Percentiles rank a stretch among this genome's conserved stretches.
These are phyloP conservation scores for Vinca minor DNA, from an alignment of 257 asterid genomes.

Conservation along the genomic window DNA sequence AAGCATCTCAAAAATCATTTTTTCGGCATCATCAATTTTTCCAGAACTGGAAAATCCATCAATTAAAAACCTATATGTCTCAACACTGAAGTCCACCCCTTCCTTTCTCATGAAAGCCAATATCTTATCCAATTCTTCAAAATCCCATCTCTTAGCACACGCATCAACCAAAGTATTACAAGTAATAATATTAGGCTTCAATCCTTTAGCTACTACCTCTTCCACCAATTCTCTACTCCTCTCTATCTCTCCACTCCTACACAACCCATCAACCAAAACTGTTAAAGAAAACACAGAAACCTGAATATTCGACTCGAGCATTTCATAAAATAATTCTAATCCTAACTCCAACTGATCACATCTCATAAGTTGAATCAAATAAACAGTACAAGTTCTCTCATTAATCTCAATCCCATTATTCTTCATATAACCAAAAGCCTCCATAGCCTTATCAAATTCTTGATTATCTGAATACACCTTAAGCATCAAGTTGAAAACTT, in stretches of 20 bases:
- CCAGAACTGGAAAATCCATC: conserved; percentile 39
- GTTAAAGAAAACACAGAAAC: conserved; percentile 39
- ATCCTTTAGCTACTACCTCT: conserved; percentile 25
- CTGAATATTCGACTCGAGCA: conserved; percentile 24
- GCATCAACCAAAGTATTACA: conserved; percentile 33
- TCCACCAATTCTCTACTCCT: conserved; percentile 33
- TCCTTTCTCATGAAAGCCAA: conserved; percentile 23
- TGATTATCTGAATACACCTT: conserved; percentile 32
- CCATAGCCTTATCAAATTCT: conserved; percentile 15
- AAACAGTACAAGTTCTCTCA: conserved; percentile 31
- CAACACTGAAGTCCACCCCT: conserved; percentile 25
- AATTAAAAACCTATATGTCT: conserved; percentile 25
- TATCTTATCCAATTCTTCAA: conserved; percentile 25
- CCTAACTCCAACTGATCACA: conserved; percentile 23
- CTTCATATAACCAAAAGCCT: conserved; percentile 29
- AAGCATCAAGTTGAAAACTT: conserved; percentile 27
- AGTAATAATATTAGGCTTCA: conserved; percentile 33
- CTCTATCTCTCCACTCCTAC: conserved; percentile 29
- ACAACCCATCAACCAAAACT: conserved; percentile 33
- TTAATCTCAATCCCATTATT: conserved; percentile 22
- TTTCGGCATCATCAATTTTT: conserved; percentile 30
- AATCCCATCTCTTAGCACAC: conserved; percentile 35
- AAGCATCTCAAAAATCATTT: conserved; percentile 29
- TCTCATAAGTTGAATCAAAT: conserved; percentile 25
- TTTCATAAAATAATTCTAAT: conserved; percentile 25